Percentiles rank a stretch among this genome's conserved stretches.
Conservation (phyloP, 768 basidiomycete species). For the Lactarius evosmus region DNA sequence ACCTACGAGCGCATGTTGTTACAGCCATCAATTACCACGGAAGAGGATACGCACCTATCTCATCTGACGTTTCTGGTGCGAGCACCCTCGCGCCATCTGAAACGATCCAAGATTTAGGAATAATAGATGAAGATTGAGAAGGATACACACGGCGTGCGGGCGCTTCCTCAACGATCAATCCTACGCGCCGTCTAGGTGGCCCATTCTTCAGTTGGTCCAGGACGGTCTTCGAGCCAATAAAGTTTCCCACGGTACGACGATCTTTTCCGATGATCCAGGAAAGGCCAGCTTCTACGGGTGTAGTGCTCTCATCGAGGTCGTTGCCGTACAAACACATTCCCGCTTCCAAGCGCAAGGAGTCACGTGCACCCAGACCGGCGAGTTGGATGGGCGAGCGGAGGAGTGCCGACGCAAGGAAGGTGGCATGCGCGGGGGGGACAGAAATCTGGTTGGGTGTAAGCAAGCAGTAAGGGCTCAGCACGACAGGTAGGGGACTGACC, state of each 20-base stretch:
- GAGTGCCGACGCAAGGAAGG: slow-evolving; percentile 63
- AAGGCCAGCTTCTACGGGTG: slow-evolving; percentile 87
- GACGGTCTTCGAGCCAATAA: slow-evolving; percentile 77
- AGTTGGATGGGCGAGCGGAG: slow-evolving; percentile 69
- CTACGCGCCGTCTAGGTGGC: slow-evolving; percentile 73
- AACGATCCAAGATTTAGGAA: background rate
- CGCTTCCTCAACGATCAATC: slow-evolving; percentile 75
- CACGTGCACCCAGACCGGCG: slow-evolving; percentile 88
- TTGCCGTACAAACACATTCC: slow-evolving; percentile 97
- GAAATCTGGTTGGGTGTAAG: slow-evolving; percentile 59
- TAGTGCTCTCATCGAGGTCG: slow-evolving; percentile 83
- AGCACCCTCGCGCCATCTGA: slow-evolving; percentile 79
- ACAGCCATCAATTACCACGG: slow-evolving; percentile 6
- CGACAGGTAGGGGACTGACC: slow-evolving; percentile 40
- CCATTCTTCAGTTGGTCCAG: slow-evolving; percentile 77
- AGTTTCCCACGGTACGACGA: slow-evolving; percentile 61
- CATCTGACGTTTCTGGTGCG: slow-evolving; percentile 49
- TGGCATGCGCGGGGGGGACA: slow-evolving; percentile 73
- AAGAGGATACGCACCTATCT: slow-evolving; percentile 51
- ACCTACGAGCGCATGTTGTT: slow-evolving; percentile 41
- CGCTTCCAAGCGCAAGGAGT: slow-evolving; percentile 91
- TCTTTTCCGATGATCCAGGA: slow-evolving; percentile 94
- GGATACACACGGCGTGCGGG: slow-evolving; percentile 72
- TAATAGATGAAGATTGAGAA: background rate
- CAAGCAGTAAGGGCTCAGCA: background rate